Evolutionary conservation across 306 rosid genomes (phyloP).

Genomic region (Geum urbanum): DNA sequence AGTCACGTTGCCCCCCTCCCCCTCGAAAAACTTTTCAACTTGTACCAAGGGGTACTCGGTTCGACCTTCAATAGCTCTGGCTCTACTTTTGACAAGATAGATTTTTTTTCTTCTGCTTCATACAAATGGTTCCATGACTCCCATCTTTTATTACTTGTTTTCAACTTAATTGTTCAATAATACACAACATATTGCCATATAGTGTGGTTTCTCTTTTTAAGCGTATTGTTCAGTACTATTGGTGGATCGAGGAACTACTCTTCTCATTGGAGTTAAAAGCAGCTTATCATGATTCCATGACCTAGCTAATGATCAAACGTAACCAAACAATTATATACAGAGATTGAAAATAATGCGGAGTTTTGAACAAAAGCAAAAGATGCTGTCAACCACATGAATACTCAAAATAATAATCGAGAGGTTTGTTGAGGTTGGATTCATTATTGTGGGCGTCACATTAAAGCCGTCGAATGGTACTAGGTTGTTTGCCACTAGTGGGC

Average conservation of each 20-base stretch:
- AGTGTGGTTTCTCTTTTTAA: background rate
- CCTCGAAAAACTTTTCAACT: too few species aligned
- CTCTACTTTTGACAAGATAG: too few species aligned
- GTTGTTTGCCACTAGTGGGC: conserved; percentile 64
- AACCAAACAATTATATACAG: background rate
- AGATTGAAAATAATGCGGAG: background rate
- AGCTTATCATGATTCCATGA: background rate
- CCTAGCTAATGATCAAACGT: background rate
- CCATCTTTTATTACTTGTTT: too few species aligned
- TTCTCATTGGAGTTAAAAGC: background rate
- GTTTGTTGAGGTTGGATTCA: background rate
- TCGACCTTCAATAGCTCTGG: too few species aligned
- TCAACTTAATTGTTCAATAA: too few species aligned
- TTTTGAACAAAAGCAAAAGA: background rate
- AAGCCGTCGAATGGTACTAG: conserved; percentile 57
- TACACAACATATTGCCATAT: background rate
- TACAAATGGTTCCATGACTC: too few species aligned
- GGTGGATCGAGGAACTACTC: background rate
- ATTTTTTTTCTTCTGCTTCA: too few species aligned
- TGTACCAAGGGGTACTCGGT: too few species aligned
- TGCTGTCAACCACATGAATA: background rate
- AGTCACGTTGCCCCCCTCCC: too few species aligned
- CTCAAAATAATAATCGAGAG: background rate
- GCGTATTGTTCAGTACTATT: background rate
- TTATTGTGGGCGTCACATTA: conserved; percentile 18